Base-by-base conservation (phyloP, 495 filamentous ascomycete genomes). In the Parathielavia hyrcaniae region DNA sequence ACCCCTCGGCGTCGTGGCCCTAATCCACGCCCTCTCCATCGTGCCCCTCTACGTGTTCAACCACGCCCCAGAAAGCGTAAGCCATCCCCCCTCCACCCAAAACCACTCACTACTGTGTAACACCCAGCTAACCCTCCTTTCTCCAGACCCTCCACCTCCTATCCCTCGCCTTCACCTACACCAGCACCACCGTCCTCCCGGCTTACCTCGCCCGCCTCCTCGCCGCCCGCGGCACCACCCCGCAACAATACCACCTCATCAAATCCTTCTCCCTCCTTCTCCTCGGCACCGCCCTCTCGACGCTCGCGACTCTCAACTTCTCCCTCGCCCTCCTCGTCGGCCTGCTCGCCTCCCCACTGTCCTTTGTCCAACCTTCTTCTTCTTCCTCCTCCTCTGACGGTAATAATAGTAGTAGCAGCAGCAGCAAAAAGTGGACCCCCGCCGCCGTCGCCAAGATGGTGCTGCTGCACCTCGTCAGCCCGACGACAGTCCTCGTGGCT, bases 281-380 rank as follows among this genome's bases (percentile, higher is more conserved):
- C 0, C 82, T 97, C 0, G 95, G 95, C 62, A 86, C 95, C 72
- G 89, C 87, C 71, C 86, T 98, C 61, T 89, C 90, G 49, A 85
- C 92, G 5, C 86, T 98, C 36, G 91, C 92, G 16, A 98, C 95
- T 2, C 84, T 98, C 50, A 98, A 98, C 74, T 98, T 98, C 79
- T 88, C 86, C 23, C 86, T 97, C 30, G 85, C 90, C 40, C 85
- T 97, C 72, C 75, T 96, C 49, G 75, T 97, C 61, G 93, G 93
- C 41, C 74, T 97, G 2, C 73, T 91, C 49, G 80, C 88, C 39
- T 68, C 81, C 12, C 92, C 91, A 4, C 76, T 97, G 9, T 83
- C 82, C 19, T 96, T 95, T 68, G 67, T 87, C 36, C 75, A 74
- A 14, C 83, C 20, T 81, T 81, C 0, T 30, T 30, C 26, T 6